phyloP scores from a whole-genome alignment of 2,329 filamentous ascomycete species.

The Pezicula rhizophila region DNA sequence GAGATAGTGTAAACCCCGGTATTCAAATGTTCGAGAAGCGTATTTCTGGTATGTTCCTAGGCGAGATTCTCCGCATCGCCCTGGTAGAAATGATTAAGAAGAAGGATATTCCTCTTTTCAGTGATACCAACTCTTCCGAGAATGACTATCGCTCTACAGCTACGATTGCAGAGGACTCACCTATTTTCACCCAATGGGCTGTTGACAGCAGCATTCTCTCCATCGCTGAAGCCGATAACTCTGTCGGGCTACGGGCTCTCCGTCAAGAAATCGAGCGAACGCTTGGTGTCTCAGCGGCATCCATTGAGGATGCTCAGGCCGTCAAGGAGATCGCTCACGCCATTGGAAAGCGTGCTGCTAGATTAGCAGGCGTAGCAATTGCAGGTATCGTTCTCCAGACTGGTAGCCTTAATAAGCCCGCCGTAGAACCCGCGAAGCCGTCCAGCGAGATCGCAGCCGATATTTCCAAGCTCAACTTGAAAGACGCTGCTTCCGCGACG shows the following conservation, averaged over 20 bases:
- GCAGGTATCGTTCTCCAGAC: slow-evolving; percentile 79
- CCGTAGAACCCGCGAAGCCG: slow-evolving; percentile 15
- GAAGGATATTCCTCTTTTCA: slow-evolving; percentile 64
- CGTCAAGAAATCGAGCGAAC: slow-evolving; percentile 73
- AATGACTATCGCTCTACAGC: slow-evolving; percentile 69
- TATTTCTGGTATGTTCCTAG: slow-evolving; percentile 95
- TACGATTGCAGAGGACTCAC: slow-evolving; percentile 56
- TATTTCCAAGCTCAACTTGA: slow-evolving; percentile 19
- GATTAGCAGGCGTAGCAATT: slow-evolving; percentile 82
- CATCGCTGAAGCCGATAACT: slow-evolving; percentile 75
- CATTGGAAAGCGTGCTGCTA: slow-evolving; percentile 81
- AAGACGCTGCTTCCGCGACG: slow-evolving; percentile 17
- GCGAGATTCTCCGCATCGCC: slow-evolving; percentile 80
- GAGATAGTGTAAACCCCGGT: slow-evolving; percentile 79
- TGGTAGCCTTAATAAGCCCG: slow-evolving; percentile 50
- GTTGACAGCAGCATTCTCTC: slow-evolving; percentile 89
- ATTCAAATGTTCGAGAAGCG: slow-evolving; percentile 99
- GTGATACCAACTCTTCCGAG: slow-evolving; percentile 63
- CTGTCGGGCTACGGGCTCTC: slow-evolving; percentile 63
- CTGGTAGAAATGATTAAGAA: slow-evolving; percentile 68
- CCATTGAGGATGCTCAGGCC: slow-evolving; percentile 77
- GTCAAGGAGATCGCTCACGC: slow-evolving; percentile 79
- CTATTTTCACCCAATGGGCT: slow-evolving; percentile 76
- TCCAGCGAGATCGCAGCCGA: slow-evolving; percentile 19
- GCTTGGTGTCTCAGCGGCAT: slow-evolving; percentile 70